Conservation (phyloP, 2,329 filamentous ascomycete species). For the Penicillium hesseltinei region DNA sequence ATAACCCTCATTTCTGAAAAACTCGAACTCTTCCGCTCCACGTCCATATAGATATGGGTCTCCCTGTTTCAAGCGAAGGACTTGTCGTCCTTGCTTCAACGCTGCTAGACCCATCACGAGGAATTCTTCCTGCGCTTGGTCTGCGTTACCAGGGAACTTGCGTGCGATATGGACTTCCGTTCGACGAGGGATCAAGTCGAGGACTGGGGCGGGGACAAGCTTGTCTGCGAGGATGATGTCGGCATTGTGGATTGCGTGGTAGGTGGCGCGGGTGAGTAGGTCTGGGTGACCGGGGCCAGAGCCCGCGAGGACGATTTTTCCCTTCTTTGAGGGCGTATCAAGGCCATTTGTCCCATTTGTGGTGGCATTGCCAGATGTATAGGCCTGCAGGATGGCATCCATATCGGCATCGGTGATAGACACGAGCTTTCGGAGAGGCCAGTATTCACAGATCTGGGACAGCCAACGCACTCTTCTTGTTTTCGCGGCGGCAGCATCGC, state of each 20-base stretch:
- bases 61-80: conserved; percentile 90
- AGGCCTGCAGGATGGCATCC: conserved; percentile 70
- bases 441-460: conserved; percentile 96
- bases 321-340: conserved; percentile 42
- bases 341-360: conserved; percentile 14
- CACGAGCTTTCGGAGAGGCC: conserved; percentile 82
- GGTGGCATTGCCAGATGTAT: conserved; percentile 44
- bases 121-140: conserved; percentile 87
- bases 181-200: conserved; percentile 85
- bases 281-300: conserved; percentile 91
- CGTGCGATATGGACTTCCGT: conserved; percentile 88
- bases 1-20: conserved; percentile 72
- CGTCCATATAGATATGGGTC: conserved; percentile 96
- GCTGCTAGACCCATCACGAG: conserved; percentile 73
- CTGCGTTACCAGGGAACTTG: conserved; percentile 97
- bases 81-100: conserved; percentile 67
- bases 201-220: conserved; percentile 69
- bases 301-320: conserved; percentile 82
- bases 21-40: conserved; percentile 87
- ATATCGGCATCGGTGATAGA: conserved; percentile 78
- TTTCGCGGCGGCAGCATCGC: conserved; percentile 70
- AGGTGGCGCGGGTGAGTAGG: conserved; percentile 69
- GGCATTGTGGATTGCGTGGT: conserved; percentile 48
- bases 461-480: conserved; percentile 88
- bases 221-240: conserved; percentile 54